Evolutionary conservation across 306 rosid species (phyloP).

Genomic region (Vigna mungo): DNA sequence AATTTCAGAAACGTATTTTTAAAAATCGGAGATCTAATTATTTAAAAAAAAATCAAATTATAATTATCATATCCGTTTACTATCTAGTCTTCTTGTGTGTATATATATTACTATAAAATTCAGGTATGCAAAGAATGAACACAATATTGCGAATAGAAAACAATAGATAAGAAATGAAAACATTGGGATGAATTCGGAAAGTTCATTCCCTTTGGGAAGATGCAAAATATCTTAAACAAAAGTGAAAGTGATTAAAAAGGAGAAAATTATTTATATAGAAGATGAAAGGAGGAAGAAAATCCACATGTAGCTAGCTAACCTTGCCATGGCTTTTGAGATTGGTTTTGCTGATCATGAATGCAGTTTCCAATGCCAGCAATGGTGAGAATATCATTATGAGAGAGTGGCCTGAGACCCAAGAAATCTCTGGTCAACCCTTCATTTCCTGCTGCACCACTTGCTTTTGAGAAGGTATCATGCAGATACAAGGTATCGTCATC

Average conservation of each 20-base stretch:
- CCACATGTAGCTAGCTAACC: conserved; percentile 49
- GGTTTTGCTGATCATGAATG: conserved; percentile 63
- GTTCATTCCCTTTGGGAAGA: conserved; percentile 67
- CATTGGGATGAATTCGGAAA: conserved; percentile 33
- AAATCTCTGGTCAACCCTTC: conserved; percentile 89
- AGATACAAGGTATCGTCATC: conserved; percentile 34
- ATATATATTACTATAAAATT: not conserved
- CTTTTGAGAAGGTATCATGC: conserved; percentile 22
- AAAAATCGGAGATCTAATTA: no score
- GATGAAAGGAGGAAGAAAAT: conserved; percentile 19
- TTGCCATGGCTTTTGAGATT: conserved; percentile 79
- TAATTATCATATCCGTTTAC: not conserved
- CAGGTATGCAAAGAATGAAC: not conserved
- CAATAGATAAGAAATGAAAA: conserved; percentile 45
- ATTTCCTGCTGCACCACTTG: conserved; percentile 33
- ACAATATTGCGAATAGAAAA: conserved; percentile 5
- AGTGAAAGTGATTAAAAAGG: not conserved
- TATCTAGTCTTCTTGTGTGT: not conserved
- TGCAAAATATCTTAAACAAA: conserved; percentile 31
- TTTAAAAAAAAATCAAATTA: not conserved
- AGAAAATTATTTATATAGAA: conserved; percentile 14
- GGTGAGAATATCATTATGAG: conserved; percentile 75
- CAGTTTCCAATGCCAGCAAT: conserved; percentile 76
- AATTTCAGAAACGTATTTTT: no score
- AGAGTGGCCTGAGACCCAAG: conserved; percentile 80